Conservation (phyloP, 75 land plant genomes). For the Sequoiadendron giganteum region DNA sequence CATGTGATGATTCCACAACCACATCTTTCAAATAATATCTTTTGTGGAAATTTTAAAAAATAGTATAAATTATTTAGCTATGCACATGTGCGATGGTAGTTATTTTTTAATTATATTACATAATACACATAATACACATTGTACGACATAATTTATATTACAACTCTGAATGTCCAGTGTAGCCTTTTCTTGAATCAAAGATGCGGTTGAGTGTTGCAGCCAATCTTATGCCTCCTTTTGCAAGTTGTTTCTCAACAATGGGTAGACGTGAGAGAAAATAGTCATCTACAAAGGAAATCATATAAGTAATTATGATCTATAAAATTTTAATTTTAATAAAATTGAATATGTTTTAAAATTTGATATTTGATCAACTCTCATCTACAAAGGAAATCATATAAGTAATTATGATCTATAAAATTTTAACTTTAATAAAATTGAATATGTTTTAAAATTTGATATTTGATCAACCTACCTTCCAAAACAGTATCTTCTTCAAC, state of each 20-base stretch:
- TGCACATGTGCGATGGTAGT: background rate
- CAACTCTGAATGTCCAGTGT: background rate
- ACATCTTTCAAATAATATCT: background rate
- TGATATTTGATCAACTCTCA: conserved; percentile 18
- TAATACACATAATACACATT: background rate
- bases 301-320: too few relatives aligned
- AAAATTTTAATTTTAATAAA: background rate
- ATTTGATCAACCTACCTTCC: conserved; percentile 28
- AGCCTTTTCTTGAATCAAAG: conserved; percentile 17
- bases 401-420: too few relatives aligned
- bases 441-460: background rate
- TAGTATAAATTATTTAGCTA: background rate
- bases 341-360: background rate
- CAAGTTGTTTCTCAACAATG: conserved; percentile 55
- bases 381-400: conserved; percentile 23
- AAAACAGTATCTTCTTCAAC: conserved; percentile 37
- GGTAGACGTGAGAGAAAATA: conserved; percentile 72
- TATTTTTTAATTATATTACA: background rate
- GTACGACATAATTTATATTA: background rate
- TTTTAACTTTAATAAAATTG: background rate
- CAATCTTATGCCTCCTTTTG: conserved; percentile 62
- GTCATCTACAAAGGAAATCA: conserved; percentile 36
- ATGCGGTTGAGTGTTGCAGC: conserved; percentile 65
- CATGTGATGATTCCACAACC: background rate
- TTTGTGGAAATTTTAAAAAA: background rate